Base-by-base conservation (phyloP, 2,329 filamentous ascomycete species). In the Trichophyton verrucosum region DNA sequence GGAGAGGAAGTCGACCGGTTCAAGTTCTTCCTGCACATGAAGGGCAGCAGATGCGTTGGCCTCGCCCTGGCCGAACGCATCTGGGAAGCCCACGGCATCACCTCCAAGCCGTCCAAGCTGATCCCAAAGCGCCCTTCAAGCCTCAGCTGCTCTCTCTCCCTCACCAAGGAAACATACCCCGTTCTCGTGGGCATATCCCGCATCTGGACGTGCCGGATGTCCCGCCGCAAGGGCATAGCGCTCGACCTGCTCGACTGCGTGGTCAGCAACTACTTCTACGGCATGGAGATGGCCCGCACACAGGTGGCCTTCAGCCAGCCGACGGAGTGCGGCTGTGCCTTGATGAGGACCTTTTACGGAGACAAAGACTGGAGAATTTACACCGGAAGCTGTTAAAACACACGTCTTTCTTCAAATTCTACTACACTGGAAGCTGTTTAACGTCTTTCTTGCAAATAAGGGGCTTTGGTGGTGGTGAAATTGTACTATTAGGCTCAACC, bases 281-380 rank as follows among this genome's bases (percentile, higher is more conserved):
- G 80, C 1, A 74, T 82, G 70, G 76, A 77, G 44, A 75, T 85
- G 56, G 74, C 77, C 17, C 84, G 82, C 68, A 74, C 76, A 9
- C 70, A 78, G 67, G 75, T 86, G 44, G 84, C 84, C 2, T 86
- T 87, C 72, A 85, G 82, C 66, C 82, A 85, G 66, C 83, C 84
- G n/a, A 87, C 85, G 0, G 80, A 81, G 65, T 81, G 79, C 66
- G 85, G 85, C 42, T 79, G 78, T 13, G 73, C 73, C 47, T 73
- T 87, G 64, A 82, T 83, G 7, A 75, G 79, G 66, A 79, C 77
- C 63, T 86, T 83, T 75, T 83, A 81, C 66, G 81, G 79, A 22
- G 73, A 77, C 56, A 77, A 76, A 63, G 81, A 80, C 56, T 86
- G 83, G 83, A 77, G 78, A 71, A 81, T 86, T 57, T 86, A 86